Base-by-base conservation (phyloP, 164 flowering plant genomes). In the Amborella trichopoda region DNA sequence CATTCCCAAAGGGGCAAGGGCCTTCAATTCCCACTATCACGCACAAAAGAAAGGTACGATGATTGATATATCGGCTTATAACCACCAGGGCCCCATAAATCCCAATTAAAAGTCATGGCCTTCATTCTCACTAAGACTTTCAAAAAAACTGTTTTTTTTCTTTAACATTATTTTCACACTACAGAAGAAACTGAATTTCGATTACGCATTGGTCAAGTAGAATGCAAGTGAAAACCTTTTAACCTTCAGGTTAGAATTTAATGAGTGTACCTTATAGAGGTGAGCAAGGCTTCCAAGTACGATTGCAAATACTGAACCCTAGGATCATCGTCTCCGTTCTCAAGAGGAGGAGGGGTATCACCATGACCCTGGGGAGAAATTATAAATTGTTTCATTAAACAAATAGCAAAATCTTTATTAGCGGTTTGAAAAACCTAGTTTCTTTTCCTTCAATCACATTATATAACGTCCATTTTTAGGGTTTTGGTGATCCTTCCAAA, bases 181-280 rank as follows among this genome's bases (percentile, higher is more conserved):
- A n/a, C n/a, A n/a, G n/a, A n/a, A 13, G 6, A 30, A 6, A 6
- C 13, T 30, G 34, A 13, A 6, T 30, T 30, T 30, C 13, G 34
- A 13, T 6, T 30, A 30, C 34, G 6, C 13, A 30, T 30, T 30
- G 34, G 34, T 30, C 9, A 6, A 30, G 13, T 4, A 37, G 28
- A 21, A n/a, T n/a, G n/a, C n/a, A n/a, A n/a, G n/a, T n/a, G n/a
- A n/a, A n/a, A n/a, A n/a, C n/a, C n/a, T n/a, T n/a, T n/a, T n/a
- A n/a, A n/a, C n/a, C n/a, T n/a, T n/a, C n/a, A n/a, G n/a, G n/a
- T n/a, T n/a, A n/a, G n/a, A n/a, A n/a, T n/a, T n/a, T n/a, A n/a
- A n/a, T n/a, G n/a, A n/a, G n/a, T n/a, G n/a, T 41, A 51, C 55
- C 55, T 51, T 20, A 51, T n/a, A 17, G 55, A 40, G 21, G 12